Percentiles rank a stretch among this genome's conserved stretches.
Evolutionary conservation across 306 rosid genomes (phyloP).

Genomic region (Trifolium subterraneum): DNA sequence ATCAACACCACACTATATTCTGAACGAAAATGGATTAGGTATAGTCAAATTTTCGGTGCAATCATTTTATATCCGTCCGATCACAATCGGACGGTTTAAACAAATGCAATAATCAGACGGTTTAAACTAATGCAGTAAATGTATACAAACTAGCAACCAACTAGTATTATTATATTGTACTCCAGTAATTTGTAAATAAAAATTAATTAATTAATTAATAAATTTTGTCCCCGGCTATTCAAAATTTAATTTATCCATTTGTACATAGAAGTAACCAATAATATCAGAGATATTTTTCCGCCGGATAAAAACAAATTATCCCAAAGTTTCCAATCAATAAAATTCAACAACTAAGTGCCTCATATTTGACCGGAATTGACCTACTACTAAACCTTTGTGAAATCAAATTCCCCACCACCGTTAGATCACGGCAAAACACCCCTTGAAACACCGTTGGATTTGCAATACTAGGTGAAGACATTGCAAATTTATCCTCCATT

Average conservation of each 20-base stretch:
- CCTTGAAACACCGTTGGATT: slow-evolving; percentile 66
- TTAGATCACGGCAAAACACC: slow-evolving; percentile 84
- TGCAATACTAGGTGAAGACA: slow-evolving; percentile 41
- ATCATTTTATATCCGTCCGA: too few relatives aligned
- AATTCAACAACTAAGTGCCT: slow-evolving; percentile 76
- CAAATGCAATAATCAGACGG: too few relatives aligned
- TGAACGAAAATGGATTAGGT: too few relatives aligned
- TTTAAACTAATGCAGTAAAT: too few relatives aligned
- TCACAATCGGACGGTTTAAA: too few relatives aligned
- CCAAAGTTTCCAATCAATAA: neutral
- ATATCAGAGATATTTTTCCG: slow-evolving; percentile 41
- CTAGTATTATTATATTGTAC: too few relatives aligned
- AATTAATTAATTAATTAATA: slow-evolving; percentile 9
- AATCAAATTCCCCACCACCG: slow-evolving; percentile 80
- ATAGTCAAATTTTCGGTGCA: too few relatives aligned
- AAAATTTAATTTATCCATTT: slow-evolving; percentile 42
- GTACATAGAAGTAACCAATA: slow-evolving; percentile 51
- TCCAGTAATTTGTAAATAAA: neutral
- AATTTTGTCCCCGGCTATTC: slow-evolving; percentile 26
- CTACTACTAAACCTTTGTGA: slow-evolving; percentile 85
- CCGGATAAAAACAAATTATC: slow-evolving; percentile 31
- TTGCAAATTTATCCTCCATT: slow-evolving; percentile 35
- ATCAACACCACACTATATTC: too few relatives aligned
- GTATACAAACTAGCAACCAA: too few relatives aligned
- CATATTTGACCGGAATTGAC: slow-evolving; percentile 76